These are phyloP conservation scores for Pseudogymnoascus sp. DNA, from an alignment of 2,329 filamentous ascomycete genomes.

Conservation along the genomic window DNA sequence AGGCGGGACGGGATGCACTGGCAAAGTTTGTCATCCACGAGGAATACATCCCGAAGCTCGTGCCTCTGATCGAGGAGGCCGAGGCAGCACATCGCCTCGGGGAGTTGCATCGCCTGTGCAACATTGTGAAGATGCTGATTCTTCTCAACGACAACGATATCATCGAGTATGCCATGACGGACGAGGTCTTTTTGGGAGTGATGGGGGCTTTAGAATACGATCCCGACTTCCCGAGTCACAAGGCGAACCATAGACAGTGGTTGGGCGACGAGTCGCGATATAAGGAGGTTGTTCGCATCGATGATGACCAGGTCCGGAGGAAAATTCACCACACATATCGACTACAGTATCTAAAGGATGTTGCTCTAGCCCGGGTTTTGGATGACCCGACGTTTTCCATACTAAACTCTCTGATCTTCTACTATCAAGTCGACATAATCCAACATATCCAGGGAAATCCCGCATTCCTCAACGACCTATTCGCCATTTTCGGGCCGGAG, in stretches of 20 bases:
- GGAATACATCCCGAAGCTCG: conserved; percentile 79
- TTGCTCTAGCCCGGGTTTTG: conserved; percentile 91
- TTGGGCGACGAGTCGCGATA: conserved; percentile 81
- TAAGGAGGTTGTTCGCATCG: conserved; percentile 92
- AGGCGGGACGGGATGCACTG: conserved; percentile 72
- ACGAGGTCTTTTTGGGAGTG: conserved; percentile 81
- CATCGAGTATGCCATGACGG: conserved; percentile 87
- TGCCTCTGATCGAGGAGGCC: conserved; percentile 77
- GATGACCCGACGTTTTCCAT: conserved; percentile 98
- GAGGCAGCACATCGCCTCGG: conserved; percentile 83
- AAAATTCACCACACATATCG: conserved; percentile 98
- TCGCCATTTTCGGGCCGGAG: conserved; percentile 68
- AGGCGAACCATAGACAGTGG: conserved; percentile 93
- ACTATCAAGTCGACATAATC: conserved; percentile 97
- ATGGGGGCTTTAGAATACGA: conserved; percentile 97
- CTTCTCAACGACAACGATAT: conserved; percentile 90
- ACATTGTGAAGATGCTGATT: conserved; percentile 95
- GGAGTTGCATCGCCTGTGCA: conserved; percentile 87
- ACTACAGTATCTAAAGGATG: conserved; percentile 92
- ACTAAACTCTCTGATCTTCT: conserved; percentile 95
- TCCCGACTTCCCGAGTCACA: conserved; percentile 94
- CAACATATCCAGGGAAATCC: conserved; percentile 83
- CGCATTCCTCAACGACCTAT: conserved; percentile 74
- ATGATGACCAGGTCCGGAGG: conserved; percentile 68
- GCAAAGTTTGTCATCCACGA: conserved; percentile 79